A percentile compares a stretch with the other conserved stretches of the same genome.
These are phyloP conservation scores for Terfezia boudieri DNA, from an alignment of 495 filamentous ascomycete genomes.

Conservation along the genomic window DNA sequence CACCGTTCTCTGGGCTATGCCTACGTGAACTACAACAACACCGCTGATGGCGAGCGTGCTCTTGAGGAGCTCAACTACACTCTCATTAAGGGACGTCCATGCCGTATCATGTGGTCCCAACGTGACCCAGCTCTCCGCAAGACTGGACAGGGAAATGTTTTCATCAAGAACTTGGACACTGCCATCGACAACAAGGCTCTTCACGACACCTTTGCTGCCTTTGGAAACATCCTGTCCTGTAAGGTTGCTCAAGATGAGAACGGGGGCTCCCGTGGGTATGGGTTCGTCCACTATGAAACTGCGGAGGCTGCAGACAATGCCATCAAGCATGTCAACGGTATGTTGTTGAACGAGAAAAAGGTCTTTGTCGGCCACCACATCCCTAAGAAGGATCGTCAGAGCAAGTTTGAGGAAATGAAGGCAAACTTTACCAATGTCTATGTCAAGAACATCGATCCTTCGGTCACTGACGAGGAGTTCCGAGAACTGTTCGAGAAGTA, in stretches of 20 bases:
- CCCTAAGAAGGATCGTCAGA: conserved; percentile 98
- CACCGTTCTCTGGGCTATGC: conserved; percentile 97
- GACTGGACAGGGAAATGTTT: conserved; percentile 97
- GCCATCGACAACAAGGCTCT: conserved; percentile 99
- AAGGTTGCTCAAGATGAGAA: conserved; percentile 97
- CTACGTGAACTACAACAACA: conserved; percentile 99
- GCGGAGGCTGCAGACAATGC: conserved; percentile 89
- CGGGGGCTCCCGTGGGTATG: conserved; percentile 91
- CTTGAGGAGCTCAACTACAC: conserved; percentile 99
- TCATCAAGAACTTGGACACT: conserved; percentile 98
- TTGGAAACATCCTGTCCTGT: conserved; percentile 97
- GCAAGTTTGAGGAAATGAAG: conserved; percentile 99
- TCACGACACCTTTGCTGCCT: conserved; percentile 97
- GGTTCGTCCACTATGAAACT: conserved; percentile 99
- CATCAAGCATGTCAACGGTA: conserved; percentile 99
- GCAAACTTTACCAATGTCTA: conserved; percentile 99
- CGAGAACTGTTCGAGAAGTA: conserved; percentile 73
- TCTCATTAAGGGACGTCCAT: conserved; percentile 92
- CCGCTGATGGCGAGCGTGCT: conserved; percentile 84
- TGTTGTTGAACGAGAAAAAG: conserved; percentile 99
- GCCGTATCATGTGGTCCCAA: conserved; percentile 99
- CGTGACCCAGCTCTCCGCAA: conserved; percentile 97
- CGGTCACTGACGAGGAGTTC: conserved; percentile 84
- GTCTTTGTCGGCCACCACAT: conserved; percentile 98
- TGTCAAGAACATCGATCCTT: conserved; percentile 89